Evolutionary conservation across 352 stramenopile genomes (phyloP), one percentile per base, ranked within the genome.

Genomic region (Phytophthora macrochlamydospora): DNA sequence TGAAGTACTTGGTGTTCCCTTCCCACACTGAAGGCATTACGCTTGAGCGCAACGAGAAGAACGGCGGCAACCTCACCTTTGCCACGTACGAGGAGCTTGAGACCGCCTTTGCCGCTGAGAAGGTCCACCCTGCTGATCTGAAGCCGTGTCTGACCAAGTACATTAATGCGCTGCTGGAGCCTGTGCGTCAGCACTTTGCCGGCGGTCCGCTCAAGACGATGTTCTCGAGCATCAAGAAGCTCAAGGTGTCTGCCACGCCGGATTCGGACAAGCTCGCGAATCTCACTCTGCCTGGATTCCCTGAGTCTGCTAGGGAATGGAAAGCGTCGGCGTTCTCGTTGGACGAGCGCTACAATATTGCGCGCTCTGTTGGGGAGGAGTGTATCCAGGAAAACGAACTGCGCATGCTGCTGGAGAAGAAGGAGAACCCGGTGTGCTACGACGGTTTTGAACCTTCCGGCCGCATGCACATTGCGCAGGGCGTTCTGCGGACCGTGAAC

Each of bases 401-500:
- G 13, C 70, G 72, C 37, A 72, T 61, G 51, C 61, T 97, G 31
- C 68, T 98, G 32, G 83, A 93, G 65, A 97, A 97, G 66, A 98
- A 98, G 78, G 56, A 67, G 7, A 75, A 98, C 63, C 92, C 93
- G 0, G 80, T 98, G 51, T 94, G 90, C 63, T 99, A 99, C 83
- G 97, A 99, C 70, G 98, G 98, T 44, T 99, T 99, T 66, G 98
- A 99, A 78, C 98, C 98, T 0, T 98, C 89, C 9, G 98, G 98
- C 32, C 95, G 97, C 49, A 99, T 99, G 98, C 98, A 99, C 75
- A 99, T 99, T 79, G 98, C 98, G 28, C 98, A 99, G 78, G 95
- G 95, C 51, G 91, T 98, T 24, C 79, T 98, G 64, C 90, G 96
- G 46, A 98, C 97, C 5, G 97, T 99, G 81, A 99, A 99, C 78